Evolutionary conservation across 139 green algal genomes (phyloP).

Genomic region (Penium margaritaceum): DNA sequence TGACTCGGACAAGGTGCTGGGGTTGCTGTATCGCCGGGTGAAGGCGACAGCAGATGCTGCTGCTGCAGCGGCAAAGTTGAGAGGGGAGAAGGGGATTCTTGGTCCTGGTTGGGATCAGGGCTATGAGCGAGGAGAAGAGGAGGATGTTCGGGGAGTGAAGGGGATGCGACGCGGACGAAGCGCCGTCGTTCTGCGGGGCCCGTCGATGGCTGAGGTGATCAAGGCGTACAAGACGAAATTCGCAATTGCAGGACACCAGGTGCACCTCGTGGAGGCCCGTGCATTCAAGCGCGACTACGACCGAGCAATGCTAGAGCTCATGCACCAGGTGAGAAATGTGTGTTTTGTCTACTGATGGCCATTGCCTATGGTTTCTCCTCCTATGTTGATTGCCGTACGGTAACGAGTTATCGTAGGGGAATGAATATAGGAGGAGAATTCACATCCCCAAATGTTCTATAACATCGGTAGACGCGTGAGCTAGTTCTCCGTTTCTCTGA

Average conservation of each 20-base stretch:
- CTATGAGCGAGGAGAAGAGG: neutral
- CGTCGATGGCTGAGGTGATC: neutral
- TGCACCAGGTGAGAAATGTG: neutral
- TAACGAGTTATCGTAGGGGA: no score
- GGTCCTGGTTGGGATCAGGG: neutral
- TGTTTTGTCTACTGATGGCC: no score
- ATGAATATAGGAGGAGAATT: no score
- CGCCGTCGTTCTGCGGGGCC: neutral
- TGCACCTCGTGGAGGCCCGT: neutral
- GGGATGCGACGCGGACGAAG: neutral
- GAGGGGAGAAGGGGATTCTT: no score
- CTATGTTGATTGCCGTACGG: no score
- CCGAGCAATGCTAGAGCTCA: neutral
- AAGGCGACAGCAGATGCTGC: neutral
- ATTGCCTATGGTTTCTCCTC: no score
- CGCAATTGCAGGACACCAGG: neutral
- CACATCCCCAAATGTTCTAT: no score
- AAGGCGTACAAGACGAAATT: neutral
- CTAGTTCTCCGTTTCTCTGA: no score
- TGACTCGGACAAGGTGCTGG: conserved; percentile 33
- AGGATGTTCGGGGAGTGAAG: neutral
- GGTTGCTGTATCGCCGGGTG: conserved; percentile 19
- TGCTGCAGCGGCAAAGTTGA: neutral
- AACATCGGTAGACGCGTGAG: no score
- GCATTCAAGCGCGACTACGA: neutral